Evolutionary conservation across 345 rosid genomes (phyloP).

Genomic region (Syzygium jambos): DNA sequence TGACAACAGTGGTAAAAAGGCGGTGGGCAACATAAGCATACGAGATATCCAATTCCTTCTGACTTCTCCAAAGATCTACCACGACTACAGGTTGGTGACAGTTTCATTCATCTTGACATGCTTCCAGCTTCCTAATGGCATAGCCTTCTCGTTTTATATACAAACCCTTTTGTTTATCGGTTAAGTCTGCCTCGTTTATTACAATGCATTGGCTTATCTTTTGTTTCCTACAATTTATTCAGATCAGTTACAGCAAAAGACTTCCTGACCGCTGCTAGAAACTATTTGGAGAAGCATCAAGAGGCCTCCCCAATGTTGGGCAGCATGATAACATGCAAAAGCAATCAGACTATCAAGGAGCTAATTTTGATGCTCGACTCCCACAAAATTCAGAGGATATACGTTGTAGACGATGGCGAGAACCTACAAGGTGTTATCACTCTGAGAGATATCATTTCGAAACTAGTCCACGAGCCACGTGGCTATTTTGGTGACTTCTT

Average conservation of each 20-base stretch:
- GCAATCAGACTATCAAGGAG: constrained; percentile 52
- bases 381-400: constrained; percentile 63
- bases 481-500: constrained; percentile 98
- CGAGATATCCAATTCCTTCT: constrained; percentile 87
- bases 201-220: neutral
- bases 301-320: constrained; percentile 40
- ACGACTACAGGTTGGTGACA: constrained; percentile 53
- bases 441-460: constrained; percentile 79
- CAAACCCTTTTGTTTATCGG: neutral
- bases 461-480: constrained; percentile 89
- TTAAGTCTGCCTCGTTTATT: neutral
- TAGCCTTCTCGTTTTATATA: neutral
- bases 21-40: constrained; percentile 85
- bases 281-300: constrained; percentile 49
- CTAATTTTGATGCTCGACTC: constrained; percentile 64
- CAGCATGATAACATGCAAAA: constrained; percentile 71
- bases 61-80: constrained; percentile 91
- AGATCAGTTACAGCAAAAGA: constrained; percentile 87
- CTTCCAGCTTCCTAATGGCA: neutral
- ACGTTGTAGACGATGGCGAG: constrained; percentile 73
- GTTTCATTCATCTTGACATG: neutral
- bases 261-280: constrained; percentile 59
- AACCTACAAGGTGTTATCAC: constrained; percentile 92
- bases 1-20: constrained; percentile 43
- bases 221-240: neutral